phyloP scores from a whole-genome alignment of 371 early-diverging fungal genomes.

The Mortierella sp. region DNA sequence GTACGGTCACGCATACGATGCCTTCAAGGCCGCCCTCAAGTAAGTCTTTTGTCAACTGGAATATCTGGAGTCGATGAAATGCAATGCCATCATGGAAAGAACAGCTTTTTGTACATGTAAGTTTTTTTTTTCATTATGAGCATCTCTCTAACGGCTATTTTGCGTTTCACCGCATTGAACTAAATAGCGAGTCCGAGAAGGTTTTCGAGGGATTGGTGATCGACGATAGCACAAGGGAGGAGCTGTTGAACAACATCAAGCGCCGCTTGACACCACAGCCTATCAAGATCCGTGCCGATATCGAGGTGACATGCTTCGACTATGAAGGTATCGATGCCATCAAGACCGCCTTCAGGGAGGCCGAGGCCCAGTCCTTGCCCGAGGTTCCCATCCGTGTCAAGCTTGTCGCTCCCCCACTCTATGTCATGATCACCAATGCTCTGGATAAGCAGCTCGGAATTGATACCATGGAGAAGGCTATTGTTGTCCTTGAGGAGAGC shows the following conservation, averaged over 20 bases:
- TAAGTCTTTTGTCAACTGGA: constrained; percentile 58
- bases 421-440: constrained; percentile 93
- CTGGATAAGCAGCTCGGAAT: constrained; percentile 92
- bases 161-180: not conserved
- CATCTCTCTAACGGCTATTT: not conserved
- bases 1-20: constrained; percentile 98
- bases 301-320: constrained; percentile 97
- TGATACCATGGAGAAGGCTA: constrained; percentile 90
- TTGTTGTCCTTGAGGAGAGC: constrained; percentile 85
- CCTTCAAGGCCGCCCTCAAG: constrained; percentile 95
- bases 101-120: not conserved
- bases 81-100: not conserved
- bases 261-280: constrained; percentile 96
- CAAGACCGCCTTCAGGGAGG: constrained; percentile 93
- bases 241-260: constrained; percentile 88
- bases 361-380: constrained; percentile 89
- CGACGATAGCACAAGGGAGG: constrained; percentile 72
- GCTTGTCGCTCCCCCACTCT: constrained; percentile 95
- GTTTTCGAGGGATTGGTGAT: constrained; percentile 91
- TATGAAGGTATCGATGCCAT: constrained; percentile 99
- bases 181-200: constrained; percentile 85
- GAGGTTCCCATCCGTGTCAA: constrained; percentile 82
- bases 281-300: constrained; percentile 97
- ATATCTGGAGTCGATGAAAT: not conserved
- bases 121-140: not conserved